Evolutionary conservation across 2,329 filamentous ascomycete species (phyloP).

Genomic region (Colletotrichum sp.): DNA sequence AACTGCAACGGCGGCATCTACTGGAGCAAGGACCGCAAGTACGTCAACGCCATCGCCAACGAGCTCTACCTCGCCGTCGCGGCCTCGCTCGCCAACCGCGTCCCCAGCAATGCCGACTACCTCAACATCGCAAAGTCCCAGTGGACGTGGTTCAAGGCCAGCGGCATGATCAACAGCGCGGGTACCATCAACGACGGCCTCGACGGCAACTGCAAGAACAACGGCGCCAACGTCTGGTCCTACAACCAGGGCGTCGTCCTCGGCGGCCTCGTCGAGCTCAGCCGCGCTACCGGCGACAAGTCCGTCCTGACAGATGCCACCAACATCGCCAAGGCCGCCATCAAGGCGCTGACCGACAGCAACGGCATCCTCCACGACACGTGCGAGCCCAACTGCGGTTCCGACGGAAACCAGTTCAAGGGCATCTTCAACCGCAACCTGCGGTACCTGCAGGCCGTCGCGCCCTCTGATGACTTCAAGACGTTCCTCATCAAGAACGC

Average conservation of each 20-base stretch:
- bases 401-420: constrained; percentile 71
- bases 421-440: constrained; percentile 73
- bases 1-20: constrained; percentile 60
- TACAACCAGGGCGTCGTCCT: constrained; percentile 67
- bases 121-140: constrained; percentile 52
- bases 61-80: constrained; percentile 61
- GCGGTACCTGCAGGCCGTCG: constrained; percentile 57
- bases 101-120: constrained; percentile 44
- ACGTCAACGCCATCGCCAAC: constrained; percentile 62
- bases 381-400: constrained; percentile 51
- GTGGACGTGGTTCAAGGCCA: constrained; percentile 57
- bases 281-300: constrained; percentile 45
- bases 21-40: constrained; percentile 57
- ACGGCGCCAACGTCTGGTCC: constrained; percentile 53
- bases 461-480: constrained; percentile 53
- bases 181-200: constrained; percentile 61
- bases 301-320: constrained; percentile 46
- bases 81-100: constrained; percentile 56
- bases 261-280: constrained; percentile 58
- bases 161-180: constrained; percentile 56
- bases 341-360: constrained; percentile 45
- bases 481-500: constrained; percentile 66
- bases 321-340: constrained; percentile 57
- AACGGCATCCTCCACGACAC: constrained; percentile 54
- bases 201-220: constrained; percentile 52